Evolutionary conservation across 306 rosid species (phyloP).

Genomic region (Vachellia collinsii): DNA sequence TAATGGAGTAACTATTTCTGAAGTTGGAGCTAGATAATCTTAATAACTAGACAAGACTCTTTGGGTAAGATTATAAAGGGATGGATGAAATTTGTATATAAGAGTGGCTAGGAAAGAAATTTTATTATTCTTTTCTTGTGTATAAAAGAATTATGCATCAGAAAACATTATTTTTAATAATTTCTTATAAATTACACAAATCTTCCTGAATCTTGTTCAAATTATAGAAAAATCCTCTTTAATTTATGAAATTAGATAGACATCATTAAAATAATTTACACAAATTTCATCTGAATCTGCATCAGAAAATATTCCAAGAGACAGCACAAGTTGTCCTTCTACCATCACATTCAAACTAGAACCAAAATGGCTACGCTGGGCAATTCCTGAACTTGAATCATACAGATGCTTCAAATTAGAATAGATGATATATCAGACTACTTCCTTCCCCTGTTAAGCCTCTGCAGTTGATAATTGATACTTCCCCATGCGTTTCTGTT

Average conservation of each 20-base stretch:
- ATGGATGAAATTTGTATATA: not conserved
- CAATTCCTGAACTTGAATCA: constrained; percentile 23
- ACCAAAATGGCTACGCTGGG: constrained; percentile 30
- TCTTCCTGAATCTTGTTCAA: not conserved
- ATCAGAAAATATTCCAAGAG: constrained; percentile 17
- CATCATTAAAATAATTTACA: not conserved
- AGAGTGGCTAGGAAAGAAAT: not conserved
- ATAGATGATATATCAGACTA: constrained; percentile 36
- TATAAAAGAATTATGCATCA: not conserved
- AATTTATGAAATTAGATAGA: not conserved
- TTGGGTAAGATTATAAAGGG: not conserved
- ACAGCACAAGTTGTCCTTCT: constrained; percentile 30
- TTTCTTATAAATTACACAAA: not conserved
- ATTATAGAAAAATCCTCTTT: not conserved
- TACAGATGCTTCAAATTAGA: constrained; percentile 15
- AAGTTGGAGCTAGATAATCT: constrained; percentile 2
- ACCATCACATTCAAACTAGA: constrained; percentile 32
- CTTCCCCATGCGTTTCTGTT: constrained; percentile 78
- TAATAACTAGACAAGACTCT: not conserved
- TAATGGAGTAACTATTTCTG: constrained; percentile 4
- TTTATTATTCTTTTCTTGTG: no score
- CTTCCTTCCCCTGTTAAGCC: constrained; percentile 84
- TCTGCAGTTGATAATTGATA: constrained; percentile 85
- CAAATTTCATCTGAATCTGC: not conserved
- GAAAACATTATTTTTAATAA: not conserved